These are phyloP conservation scores for Medicago arabica DNA, from an alignment of 306 rosid species.

Conservation along the genomic window DNA sequence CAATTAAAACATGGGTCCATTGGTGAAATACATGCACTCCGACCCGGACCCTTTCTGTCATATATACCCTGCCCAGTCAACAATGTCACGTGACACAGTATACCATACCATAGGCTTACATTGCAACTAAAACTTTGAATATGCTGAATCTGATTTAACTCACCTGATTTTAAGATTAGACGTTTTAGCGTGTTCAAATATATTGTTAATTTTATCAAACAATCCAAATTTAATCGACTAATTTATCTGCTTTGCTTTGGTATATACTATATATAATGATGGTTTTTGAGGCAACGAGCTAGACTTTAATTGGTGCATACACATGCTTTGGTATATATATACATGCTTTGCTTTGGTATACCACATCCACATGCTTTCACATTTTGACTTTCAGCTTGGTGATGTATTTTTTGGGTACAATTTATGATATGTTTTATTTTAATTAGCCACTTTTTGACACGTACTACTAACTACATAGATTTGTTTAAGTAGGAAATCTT, in stretches of 20 bases:
- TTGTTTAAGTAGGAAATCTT: slow-evolving; percentile 48
- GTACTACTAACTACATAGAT: slow-evolving; percentile 36
- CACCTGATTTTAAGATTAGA: neutral
- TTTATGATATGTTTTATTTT: neutral
- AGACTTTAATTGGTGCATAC: slow-evolving; percentile 23
- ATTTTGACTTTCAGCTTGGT: slow-evolving; percentile 26
- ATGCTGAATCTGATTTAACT: neutral
- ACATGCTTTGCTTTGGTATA: too few relatives aligned
- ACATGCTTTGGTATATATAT: too few relatives aligned
- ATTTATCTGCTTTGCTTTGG: too few relatives aligned
- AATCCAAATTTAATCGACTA: too few relatives aligned
- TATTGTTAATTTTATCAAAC: too few relatives aligned
- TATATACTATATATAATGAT: neutral
- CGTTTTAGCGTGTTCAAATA: too few relatives aligned
- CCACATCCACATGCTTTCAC: slow-evolving; percentile 20
- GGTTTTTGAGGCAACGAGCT: slow-evolving; percentile 25
- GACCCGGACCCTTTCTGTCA: neutral
- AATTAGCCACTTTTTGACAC: slow-evolving; percentile 40
- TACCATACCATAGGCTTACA: neutral
- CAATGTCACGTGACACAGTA: slow-evolving; percentile 34
- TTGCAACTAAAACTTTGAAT: neutral
- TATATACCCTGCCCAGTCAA: slow-evolving; percentile 11
- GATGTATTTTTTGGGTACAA: neutral
- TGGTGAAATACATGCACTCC: slow-evolving; percentile 19
- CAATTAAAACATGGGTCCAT: slow-evolving; percentile 44